Evolutionary conservation across 2,329 filamentous ascomycete species (phyloP).

Genomic region (Blastomyces parvus): DNA sequence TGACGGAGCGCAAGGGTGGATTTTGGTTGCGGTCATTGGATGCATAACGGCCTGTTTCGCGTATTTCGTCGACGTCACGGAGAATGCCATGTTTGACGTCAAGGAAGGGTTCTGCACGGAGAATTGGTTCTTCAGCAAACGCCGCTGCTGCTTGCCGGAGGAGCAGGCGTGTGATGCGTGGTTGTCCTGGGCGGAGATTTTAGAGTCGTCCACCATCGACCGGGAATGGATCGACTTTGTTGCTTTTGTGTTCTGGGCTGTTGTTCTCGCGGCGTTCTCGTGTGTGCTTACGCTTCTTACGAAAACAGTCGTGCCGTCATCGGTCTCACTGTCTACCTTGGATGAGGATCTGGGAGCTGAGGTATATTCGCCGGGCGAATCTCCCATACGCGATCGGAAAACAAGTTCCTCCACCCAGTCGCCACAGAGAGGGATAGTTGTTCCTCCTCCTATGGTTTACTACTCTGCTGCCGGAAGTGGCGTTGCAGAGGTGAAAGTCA

Average conservation of each 20-base stretch:
- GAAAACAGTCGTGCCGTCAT: conserved; percentile 88
- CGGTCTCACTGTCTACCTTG: conserved; percentile 73
- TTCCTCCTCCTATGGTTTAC: conserved; percentile 69
- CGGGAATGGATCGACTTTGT: conserved; percentile 62
- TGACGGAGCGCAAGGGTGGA: conserved; percentile 88
- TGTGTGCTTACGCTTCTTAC: conserved; percentile 77
- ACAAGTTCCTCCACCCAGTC: neutral
- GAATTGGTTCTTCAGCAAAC: conserved; percentile 65
- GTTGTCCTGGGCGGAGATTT: conserved; percentile 56
- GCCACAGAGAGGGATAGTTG: conserved; percentile 19
- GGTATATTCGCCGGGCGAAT: conserved; percentile 33
- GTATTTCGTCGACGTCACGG: conserved; percentile 80
- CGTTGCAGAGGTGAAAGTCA: conserved; percentile 94
- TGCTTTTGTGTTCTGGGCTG: conserved; percentile 63
- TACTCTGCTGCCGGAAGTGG: conserved; percentile 94
- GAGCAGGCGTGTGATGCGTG: conserved; percentile 47
- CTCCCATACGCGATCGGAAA: conserved; percentile 25
- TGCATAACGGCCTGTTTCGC: conserved; percentile 75
- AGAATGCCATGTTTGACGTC: conserved; percentile 75
- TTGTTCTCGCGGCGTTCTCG: conserved; percentile 59
- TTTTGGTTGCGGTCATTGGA: conserved; percentile 82
- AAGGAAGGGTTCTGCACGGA: conserved; percentile 78
- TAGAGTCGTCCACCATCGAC: conserved; percentile 43
- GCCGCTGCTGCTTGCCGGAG: conserved; percentile 51
- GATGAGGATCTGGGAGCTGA: conserved; percentile 83